Base-by-base conservation (phyloP, 139 green algal genomes). In the Chlorella sp. region DNA sequence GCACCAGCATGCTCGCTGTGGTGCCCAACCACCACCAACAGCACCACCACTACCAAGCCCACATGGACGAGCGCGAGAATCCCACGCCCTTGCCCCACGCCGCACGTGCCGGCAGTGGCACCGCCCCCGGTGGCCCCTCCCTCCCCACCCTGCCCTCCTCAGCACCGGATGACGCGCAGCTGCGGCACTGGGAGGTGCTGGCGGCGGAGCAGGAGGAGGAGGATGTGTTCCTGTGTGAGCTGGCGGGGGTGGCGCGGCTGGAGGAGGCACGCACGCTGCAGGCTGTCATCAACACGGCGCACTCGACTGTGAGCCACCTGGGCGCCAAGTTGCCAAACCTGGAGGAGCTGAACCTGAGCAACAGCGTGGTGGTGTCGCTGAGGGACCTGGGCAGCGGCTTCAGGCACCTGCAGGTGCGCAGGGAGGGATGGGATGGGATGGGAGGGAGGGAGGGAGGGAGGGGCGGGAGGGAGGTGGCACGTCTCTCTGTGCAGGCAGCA, bases 301-400 rank as follows among this genome's bases (percentile, higher is more conserved):
- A 35, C 31, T 74, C 72, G n/a, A 80, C 50, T 30, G 72, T 85
- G 17, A 70, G 61, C 22, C 80, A 85, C 33, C 61, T 85, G n/a
- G 80, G 80, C 26, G 29, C 2, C 33, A 76, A 74, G 32, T 69
- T 88, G 34, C 77, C 77, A 27, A 69, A 70, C 49, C 72, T 88
- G 31, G 35, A 66, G 20, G 83, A 88, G 65, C 77, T 88, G 2
- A 88, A 85, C 75, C 74, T 88, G 35, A 86, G 71, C 42, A 72
- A 69, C 61, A 79, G 67, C 33, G 30, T 66, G 5, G 27, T 88
- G 1, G 77, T 78, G 31, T 84, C 74, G 22, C 5, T 88, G 10
- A 74, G 83, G 10, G 77, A 86, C 71, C 30, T 88, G 36, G 83
- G 83, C 20, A 86, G 73, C 23, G 78, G 73, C 55, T 83, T 88